Evolutionary conservation across 352 stramenopile species (phyloP).

Genomic region (Achlya hypogyna): DNA sequence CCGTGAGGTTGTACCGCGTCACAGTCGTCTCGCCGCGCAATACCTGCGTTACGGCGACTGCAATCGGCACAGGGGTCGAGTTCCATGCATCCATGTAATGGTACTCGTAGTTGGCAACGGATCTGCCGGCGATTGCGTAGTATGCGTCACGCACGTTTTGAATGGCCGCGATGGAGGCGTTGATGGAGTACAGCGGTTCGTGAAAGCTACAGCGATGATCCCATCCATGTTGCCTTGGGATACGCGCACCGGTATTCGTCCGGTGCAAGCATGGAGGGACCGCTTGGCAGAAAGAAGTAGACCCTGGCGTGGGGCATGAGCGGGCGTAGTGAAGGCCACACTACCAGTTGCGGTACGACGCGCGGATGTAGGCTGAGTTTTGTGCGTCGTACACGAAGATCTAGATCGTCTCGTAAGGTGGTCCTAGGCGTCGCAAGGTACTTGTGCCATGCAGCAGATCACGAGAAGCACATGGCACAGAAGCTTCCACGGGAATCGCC

Average conservation of each 20-base stretch:
- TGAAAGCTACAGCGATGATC: constrained; percentile 6
- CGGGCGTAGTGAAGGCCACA: not conserved
- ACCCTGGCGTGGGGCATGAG: constrained; percentile 30
- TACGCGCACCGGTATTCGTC: not conserved
- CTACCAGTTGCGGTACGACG: constrained; percentile 74
- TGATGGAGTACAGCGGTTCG: constrained; percentile 60
- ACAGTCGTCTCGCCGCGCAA: constrained; percentile 28
- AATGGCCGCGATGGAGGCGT: constrained; percentile 53
- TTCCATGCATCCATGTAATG: constrained; percentile 15
- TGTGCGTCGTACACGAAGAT: constrained; percentile 71
- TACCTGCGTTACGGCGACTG: constrained; percentile 30
- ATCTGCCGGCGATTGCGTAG: constrained; percentile 53
- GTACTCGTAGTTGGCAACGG: constrained; percentile 80
- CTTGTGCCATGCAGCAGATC: constrained; percentile 25
- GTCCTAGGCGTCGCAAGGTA: not conserved
- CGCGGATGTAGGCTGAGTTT: constrained; percentile 78
- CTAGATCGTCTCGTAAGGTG: constrained; percentile 50
- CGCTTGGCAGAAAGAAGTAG: constrained; percentile 71
- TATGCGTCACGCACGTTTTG: constrained; percentile 64
- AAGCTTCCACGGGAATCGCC: constrained; percentile 80
- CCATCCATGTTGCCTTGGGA: not conserved
- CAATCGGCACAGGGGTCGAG: constrained; percentile 35
- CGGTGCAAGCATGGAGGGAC: constrained; percentile 22
- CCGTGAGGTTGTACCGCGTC: constrained; percentile 39
- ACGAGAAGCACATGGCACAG: constrained; percentile 67